Evolutionary conservation across 2,329 filamentous ascomycete species (phyloP).

Genomic region (Pseudofabraea citricarpa): DNA sequence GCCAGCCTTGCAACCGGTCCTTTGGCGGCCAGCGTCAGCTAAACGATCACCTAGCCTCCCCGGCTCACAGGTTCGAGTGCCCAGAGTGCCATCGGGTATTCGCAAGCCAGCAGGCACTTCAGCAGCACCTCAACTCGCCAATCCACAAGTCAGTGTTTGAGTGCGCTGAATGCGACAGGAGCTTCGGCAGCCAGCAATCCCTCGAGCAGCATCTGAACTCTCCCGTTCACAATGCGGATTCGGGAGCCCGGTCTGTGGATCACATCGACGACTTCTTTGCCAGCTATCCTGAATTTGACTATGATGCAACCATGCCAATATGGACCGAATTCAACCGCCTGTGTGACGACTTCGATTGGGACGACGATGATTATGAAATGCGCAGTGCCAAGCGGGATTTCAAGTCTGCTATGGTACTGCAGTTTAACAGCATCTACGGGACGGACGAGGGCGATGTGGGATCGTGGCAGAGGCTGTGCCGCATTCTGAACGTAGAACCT

Average conservation of each 20-base stretch:
- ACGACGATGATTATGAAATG: slow-evolving; percentile 8
- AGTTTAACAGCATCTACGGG: slow-evolving; percentile 17
- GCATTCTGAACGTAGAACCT: slow-evolving; percentile 10
- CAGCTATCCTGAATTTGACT: neutral
- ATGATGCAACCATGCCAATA: slow-evolving; percentile 1
- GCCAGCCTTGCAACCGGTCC: no score
- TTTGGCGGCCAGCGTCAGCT: no score
- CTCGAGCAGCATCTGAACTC: no score
- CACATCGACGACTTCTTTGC: slow-evolving; percentile 5
- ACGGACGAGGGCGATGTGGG: slow-evolving; percentile 11
- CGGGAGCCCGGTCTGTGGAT: neutral
- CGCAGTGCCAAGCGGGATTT: slow-evolving; percentile 12
- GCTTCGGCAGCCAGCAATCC: no score
- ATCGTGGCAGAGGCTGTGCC: slow-evolving; percentile 16
- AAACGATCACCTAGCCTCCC: no score
- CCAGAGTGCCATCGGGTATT: no score
- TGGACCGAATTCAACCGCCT: slow-evolving; percentile 4
- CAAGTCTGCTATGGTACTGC: slow-evolving; percentile 14
- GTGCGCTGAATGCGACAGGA: no score
- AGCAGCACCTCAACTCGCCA: no score
- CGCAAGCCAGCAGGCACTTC: no score
- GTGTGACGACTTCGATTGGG: slow-evolving; percentile 5
- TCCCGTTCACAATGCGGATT: no score
- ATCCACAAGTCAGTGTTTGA: no score
- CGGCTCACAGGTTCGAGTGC: no score